Evolutionary conservation across 1,284 basidiomycete species (phyloP).

Genomic region (Lignosus rhinocerotis): DNA sequence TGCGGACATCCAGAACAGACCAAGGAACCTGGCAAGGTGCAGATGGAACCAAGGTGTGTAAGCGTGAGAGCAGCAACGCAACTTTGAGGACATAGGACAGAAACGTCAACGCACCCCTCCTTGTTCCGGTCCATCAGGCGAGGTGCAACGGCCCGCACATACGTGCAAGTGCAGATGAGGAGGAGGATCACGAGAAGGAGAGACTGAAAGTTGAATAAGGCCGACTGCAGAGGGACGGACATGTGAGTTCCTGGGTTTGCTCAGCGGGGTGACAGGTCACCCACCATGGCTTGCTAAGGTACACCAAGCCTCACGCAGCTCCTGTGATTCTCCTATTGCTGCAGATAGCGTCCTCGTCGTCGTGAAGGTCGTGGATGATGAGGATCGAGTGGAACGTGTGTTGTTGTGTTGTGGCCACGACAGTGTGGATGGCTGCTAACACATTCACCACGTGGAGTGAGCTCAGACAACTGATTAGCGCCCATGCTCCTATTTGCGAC

Average conservation of each 20-base stretch:
- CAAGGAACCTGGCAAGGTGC: conserved; percentile 65
- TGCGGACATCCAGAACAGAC: conserved; percentile 92
- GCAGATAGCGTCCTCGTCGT: background rate
- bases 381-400: background rate
- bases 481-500: background rate
- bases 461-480: background rate
- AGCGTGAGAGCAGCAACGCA: background rate
- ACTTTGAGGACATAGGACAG: background rate
- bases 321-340: background rate
- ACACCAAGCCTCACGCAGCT: background rate
- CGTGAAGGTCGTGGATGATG: background rate
- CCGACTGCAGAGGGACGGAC: conserved; percentile 53
- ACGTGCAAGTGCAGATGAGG: conserved; percentile 96
- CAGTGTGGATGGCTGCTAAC: background rate
- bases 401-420: background rate
- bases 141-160: conserved; percentile 88
- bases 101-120: conserved; percentile 69
- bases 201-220: conserved; percentile 97
- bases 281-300: background rate
- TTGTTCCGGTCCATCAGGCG: conserved; percentile 92
- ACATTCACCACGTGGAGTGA: background rate
- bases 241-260: background rate
- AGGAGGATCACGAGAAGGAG: conserved; percentile 92
- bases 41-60: background rate
- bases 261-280: background rate